Percentiles rank a stretch among this genome's conserved stretches.
Evolutionary conservation across 2,329 filamentous ascomycete genomes (phyloP).

Genomic region (Aurifilum marmelostoma): DNA sequence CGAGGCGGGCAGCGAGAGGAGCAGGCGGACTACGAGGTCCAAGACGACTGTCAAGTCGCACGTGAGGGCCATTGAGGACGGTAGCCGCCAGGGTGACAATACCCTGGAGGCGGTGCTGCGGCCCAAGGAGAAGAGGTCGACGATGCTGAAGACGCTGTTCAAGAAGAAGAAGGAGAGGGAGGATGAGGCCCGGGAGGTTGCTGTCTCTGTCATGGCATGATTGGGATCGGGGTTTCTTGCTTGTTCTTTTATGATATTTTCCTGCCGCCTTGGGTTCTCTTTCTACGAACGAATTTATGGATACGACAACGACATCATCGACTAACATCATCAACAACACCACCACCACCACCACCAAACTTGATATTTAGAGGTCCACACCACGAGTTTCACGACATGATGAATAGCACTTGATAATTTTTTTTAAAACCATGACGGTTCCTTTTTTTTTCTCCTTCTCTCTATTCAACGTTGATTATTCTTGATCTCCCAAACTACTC

Average conservation of each 20-base stretch:
- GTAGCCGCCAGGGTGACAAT: slow-evolving; percentile 38
- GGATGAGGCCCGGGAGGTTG: slow-evolving; percentile 35
- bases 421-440: background rate
- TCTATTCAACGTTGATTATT: too few species aligned
- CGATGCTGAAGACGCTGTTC: slow-evolving; percentile 63
- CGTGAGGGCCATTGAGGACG: slow-evolving; percentile 42
- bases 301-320: background rate
- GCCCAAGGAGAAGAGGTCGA: slow-evolving; percentile 50
- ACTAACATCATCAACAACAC: background rate
- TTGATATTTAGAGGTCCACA: background rate
- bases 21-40: slow-evolving; percentile 35
- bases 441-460: background rate
- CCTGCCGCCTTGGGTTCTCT: too few species aligned
- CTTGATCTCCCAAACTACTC: too few species aligned
- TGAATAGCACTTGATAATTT: background rate
- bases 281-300: background rate
- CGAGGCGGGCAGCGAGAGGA: slow-evolving; percentile 39
- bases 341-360: background rate
- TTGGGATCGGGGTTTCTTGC: background rate
- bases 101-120: slow-evolving; percentile 46
- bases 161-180: slow-evolving; percentile 58
- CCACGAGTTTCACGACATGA: background rate
- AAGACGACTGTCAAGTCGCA: slow-evolving; percentile 32
- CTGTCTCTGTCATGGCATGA: slow-evolving; percentile 28
- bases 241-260: background rate